These are phyloP conservation scores for Neurospora sp. DNA, from an alignment of 495 filamentous ascomycete species.

Conservation along the genomic window DNA sequence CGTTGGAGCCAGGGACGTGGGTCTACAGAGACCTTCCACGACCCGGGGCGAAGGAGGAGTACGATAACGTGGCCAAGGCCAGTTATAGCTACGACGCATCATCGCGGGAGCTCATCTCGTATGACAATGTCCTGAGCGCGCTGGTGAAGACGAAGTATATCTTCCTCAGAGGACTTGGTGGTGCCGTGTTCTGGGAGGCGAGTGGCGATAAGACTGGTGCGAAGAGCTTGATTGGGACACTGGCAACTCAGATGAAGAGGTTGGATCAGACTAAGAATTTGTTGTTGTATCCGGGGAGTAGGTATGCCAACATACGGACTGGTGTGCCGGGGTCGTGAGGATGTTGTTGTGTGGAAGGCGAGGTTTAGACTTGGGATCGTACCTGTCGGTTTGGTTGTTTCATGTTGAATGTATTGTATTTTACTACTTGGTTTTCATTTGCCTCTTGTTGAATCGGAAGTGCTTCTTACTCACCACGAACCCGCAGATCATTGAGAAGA, in stretches of 20 bases:
- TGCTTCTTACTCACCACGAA: background rate
- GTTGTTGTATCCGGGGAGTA: slow-evolving; percentile 54
- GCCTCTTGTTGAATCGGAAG: background rate
- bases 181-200: slow-evolving; percentile 88
- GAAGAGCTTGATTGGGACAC: slow-evolving; percentile 52
- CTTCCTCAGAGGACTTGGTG: slow-evolving; percentile 51
- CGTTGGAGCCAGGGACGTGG: slow-evolving; percentile 70
- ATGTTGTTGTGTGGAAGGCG: background rate
- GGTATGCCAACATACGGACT: slow-evolving; percentile 57
- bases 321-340: slow-evolving; percentile 28
- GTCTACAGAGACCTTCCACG: slow-evolving; percentile 57
- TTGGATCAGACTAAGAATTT: slow-evolving; percentile 54
- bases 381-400: background rate
- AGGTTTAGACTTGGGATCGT: background rate
- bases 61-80: slow-evolving; percentile 44
- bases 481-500: background rate
- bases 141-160: slow-evolving; percentile 57
- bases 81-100: slow-evolving; percentile 59
- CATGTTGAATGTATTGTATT: background rate
- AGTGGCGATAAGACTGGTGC: slow-evolving; percentile 55
- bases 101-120: slow-evolving; percentile 56
- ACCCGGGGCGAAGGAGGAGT: slow-evolving; percentile 34
- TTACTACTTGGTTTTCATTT: background rate
- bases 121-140: slow-evolving; percentile 56
- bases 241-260: slow-evolving; percentile 39